These are phyloP conservation scores for Begonia fuchsioides DNA, from an alignment of 306 rosid species.

Conservation along the genomic window DNA sequence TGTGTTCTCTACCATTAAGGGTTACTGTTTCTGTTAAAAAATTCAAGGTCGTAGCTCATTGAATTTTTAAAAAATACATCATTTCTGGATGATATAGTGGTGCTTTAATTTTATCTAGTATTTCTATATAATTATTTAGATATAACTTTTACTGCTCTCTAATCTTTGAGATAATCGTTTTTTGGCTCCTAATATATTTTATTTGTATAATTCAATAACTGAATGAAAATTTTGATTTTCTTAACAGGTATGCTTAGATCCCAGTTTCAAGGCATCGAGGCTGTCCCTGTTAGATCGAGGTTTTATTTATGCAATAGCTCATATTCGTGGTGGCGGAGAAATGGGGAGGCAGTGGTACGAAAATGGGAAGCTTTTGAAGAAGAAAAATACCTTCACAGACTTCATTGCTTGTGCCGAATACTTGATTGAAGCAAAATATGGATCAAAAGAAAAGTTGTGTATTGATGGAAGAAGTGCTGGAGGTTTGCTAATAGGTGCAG, in stretches of 20 bases:
- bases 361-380: slow-evolving; percentile 78
- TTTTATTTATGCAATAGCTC: slow-evolving; percentile 78
- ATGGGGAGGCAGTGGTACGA: slow-evolving; percentile 99
- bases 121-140: no score
- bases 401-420: slow-evolving; percentile 83
- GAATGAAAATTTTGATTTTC: slow-evolving; percentile 11
- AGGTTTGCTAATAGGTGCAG: slow-evolving; percentile 89
- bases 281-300: slow-evolving; percentile 83
- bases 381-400: slow-evolving; percentile 82
- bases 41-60: no score
- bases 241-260: slow-evolving; percentile 59
- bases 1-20: no score
- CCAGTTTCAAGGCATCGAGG: slow-evolving; percentile 63
- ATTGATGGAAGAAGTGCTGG: slow-evolving; percentile 95
- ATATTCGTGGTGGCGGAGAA: slow-evolving; percentile 94
- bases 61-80: no score
- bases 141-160: no score
- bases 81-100: no score
- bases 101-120: no score
- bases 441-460: slow-evolving; percentile 62
- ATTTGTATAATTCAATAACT: slow-evolving; percentile 6
- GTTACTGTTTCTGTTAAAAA: no score
- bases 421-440: slow-evolving; percentile 57
- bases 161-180: background rate
- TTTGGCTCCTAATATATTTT: slow-evolving; percentile 2